Percentiles rank a stretch among this genome's conserved stretches.
phyloP scores from a whole-genome alignment of 169 alveolate species.

The Cryptosporidium meleagridis region DNA sequence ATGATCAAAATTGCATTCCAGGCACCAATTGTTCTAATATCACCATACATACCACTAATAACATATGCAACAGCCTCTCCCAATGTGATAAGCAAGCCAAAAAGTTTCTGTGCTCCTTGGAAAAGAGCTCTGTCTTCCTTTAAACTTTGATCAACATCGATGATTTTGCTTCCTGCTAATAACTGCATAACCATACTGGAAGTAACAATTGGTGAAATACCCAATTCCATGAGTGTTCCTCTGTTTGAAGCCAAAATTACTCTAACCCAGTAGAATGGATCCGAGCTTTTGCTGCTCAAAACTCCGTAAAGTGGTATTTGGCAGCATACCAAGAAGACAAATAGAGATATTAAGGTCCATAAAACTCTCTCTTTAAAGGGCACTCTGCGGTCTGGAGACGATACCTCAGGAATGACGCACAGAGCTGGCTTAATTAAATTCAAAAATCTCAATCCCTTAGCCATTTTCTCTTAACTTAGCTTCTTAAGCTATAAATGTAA shows the following conservation, averaged over 20 bases:
- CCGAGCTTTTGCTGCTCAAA: constrained; percentile 93
- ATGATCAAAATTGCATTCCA: constrained; percentile 96
- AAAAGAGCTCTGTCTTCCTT: constrained; percentile 98
- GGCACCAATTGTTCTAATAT: constrained; percentile 95
- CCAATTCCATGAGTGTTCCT: constrained; percentile 99
- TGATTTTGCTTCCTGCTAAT: constrained; percentile 98
- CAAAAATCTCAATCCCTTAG: constrained; percentile 85
- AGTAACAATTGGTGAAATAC: constrained; percentile 98
- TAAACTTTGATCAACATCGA: constrained; percentile 97
- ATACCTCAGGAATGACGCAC: constrained; percentile 97
- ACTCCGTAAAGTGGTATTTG: constrained; percentile 99
- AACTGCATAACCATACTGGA: constrained; percentile 99
- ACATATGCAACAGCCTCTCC: constrained; percentile 99
- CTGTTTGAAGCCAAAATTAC: constrained; percentile 98
- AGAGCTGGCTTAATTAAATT: constrained; percentile 95
- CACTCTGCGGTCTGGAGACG: constrained; percentile 94
- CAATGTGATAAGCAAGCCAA: constrained; percentile 97
- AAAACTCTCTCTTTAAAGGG: constrained; percentile 95
- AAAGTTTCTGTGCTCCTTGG: constrained; percentile 95
- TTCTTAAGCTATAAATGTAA: background rate
- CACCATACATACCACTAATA: constrained; percentile 98
- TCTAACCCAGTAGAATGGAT: constrained; percentile 99
- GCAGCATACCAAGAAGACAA: constrained; percentile 96
- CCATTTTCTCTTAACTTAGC: constrained; percentile 16
- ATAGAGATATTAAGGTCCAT: constrained; percentile 97